Evolutionary conservation across 1,284 basidiomycete genomes (phyloP).

Genomic region (Pseudozyma tsukubaensis): DNA sequence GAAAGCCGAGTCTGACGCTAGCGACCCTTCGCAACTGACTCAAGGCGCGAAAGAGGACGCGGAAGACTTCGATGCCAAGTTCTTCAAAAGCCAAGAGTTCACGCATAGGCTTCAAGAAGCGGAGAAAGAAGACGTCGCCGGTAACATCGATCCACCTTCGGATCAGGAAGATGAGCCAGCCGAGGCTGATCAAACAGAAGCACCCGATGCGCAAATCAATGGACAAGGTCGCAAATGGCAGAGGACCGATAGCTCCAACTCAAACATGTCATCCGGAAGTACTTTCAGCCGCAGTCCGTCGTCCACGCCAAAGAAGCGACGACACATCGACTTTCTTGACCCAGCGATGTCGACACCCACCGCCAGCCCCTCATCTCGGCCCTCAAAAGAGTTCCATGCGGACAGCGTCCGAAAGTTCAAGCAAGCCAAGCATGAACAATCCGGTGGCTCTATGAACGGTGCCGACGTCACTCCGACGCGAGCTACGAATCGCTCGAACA

Average conservation of each 20-base stretch:
- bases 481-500: slow-evolving; percentile 3
- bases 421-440: slow-evolving; percentile 22
- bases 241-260: slow-evolving; percentile 37
- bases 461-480: slow-evolving; percentile 5
- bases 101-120: slow-evolving; percentile 49
- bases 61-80: slow-evolving; percentile 62
- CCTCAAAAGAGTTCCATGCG: slow-evolving; percentile 28
- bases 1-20: slow-evolving; percentile 48
- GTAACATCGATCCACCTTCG: slow-evolving; percentile 25
- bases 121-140: slow-evolving; percentile 50
- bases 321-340: slow-evolving; percentile 11
- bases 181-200: slow-evolving; percentile 7
- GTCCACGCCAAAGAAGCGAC: slow-evolving; percentile 35
- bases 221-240: slow-evolving; percentile 19
- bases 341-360: slow-evolving; percentile 4
- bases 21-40: slow-evolving; percentile 45
- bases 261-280: slow-evolving; percentile 21
- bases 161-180: slow-evolving; percentile 32
- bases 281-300: slow-evolving; percentile 32
- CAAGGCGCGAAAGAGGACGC: slow-evolving; percentile 26
- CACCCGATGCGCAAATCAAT: slow-evolving; percentile 8
- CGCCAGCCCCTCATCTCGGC: slow-evolving; percentile 18
- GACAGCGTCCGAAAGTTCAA: slow-evolving; percentile 40
- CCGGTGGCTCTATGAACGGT: slow-evolving; percentile 5
- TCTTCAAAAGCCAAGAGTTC: slow-evolving; percentile 67